Percentiles rank a stretch among this genome's conserved stretches.
Conservation (phyloP, 176 grass and related monocot genomes). For the Carex pumila region DNA sequence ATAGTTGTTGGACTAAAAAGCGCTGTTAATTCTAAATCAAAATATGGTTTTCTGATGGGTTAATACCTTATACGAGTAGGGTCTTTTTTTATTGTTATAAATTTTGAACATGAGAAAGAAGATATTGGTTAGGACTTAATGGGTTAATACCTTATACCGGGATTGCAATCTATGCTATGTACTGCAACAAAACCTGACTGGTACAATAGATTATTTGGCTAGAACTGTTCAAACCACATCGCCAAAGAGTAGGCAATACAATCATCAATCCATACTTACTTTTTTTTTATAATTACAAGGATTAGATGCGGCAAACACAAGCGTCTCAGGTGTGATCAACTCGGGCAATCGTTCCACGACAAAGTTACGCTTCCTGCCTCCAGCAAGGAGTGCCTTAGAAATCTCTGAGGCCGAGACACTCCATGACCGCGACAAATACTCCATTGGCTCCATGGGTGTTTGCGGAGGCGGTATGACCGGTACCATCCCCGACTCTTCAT, state of each 20-base stretch:
- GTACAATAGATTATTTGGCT: background rate
- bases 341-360: conserved; percentile 38
- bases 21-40: background rate
- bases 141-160: background rate
- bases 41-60: background rate
- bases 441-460: conserved; percentile 60
- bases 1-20: background rate
- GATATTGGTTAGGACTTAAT: background rate
- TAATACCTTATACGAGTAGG: background rate
- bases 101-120: background rate
- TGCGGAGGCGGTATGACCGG: conserved; percentile 41
- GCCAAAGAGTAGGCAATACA: background rate
- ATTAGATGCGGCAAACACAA: conserved; percentile 35
- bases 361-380: conserved; percentile 44
- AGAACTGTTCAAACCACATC: background rate
- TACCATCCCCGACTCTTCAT: background rate
- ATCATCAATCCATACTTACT: conserved; percentile 14
- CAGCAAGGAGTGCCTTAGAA: conserved; percentile 47
- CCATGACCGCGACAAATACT: conserved; percentile 60
- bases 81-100: background rate
- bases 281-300: conserved; percentile 24
- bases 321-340: conserved; percentile 34
- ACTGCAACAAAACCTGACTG: background rate
- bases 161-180: background rate
- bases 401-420: conserved; percentile 61